Evolutionary conservation across 345 rosid genomes (phyloP).

Genomic region (Melaleuca alternifolia): DNA sequence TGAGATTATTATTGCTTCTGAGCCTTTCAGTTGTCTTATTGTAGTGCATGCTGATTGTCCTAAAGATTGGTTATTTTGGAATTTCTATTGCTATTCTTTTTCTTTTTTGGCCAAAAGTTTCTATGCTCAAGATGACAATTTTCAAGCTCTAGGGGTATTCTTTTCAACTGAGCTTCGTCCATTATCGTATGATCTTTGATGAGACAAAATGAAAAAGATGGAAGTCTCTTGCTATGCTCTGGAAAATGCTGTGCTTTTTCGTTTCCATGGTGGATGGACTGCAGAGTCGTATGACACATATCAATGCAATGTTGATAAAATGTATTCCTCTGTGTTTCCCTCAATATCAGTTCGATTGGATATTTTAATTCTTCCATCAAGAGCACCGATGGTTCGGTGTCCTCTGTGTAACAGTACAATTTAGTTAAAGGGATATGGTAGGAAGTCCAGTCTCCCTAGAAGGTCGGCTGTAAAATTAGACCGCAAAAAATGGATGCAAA

Average conservation of each 20-base stretch:
- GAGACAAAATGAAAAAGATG: background rate
- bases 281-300: background rate
- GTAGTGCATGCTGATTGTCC: background rate
- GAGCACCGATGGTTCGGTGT: background rate
- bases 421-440: background rate
- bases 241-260: background rate
- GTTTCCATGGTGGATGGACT: background rate
- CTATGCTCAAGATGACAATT: background rate
- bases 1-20: background rate
- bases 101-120: background rate
- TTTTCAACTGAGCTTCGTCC: background rate
- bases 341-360: background rate
- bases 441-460: background rate
- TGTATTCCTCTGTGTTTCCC: background rate
- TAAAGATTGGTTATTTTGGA: background rate
- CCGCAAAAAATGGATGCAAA: background rate
- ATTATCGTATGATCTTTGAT: background rate
- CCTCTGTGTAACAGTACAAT: background rate
- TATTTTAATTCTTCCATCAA: background rate
- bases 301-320: background rate
- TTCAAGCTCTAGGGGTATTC: background rate
- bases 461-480: background rate
- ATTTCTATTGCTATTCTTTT: background rate
- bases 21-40: background rate
- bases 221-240: background rate